Percentiles rank a stretch among this genome's conserved stretches.
Evolutionary conservation across 306 rosid species (phyloP).

Genomic region (Quercus bicolor): DNA sequence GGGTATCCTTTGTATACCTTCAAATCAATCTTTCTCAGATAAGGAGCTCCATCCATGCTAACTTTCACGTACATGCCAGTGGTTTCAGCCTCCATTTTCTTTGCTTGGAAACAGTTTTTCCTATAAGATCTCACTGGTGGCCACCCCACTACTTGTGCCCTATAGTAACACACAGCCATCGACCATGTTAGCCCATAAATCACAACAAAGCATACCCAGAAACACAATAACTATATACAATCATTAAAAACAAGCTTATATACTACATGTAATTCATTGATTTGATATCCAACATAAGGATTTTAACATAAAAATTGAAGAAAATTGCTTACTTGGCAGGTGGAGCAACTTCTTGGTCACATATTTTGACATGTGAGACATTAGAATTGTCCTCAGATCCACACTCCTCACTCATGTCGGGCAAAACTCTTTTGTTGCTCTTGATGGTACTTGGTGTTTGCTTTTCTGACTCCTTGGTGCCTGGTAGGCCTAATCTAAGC

Average conservation of each 20-base stretch:
- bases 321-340: conserved; percentile 42
- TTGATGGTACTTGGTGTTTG: neutral
- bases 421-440: conserved; percentile 39
- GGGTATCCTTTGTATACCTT: conserved; percentile 39
- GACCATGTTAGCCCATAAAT: neutral
- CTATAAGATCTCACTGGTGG: conserved; percentile 43
- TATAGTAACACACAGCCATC: neutral
- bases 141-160: conserved; percentile 57
- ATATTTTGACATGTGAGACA: neutral
- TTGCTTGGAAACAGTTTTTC: conserved; percentile 34
- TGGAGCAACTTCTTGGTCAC: conserved; percentile 18
- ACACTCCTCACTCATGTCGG: neutral
- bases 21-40: conserved; percentile 44
- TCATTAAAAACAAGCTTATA: neutral
- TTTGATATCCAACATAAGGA: neutral
- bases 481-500: conserved; percentile 45
- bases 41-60: conserved; percentile 62
- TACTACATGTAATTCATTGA: neutral
- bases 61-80: conserved; percentile 36
- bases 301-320: neutral
- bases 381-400: neutral
- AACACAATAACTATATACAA: neutral
- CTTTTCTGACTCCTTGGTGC: conserved; percentile 6
- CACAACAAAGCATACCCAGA: neutral
- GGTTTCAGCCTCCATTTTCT: conserved; percentile 8